phyloP scores from a whole-genome alignment of 768 basidiomycete species.

The Suillus discolor region DNA sequence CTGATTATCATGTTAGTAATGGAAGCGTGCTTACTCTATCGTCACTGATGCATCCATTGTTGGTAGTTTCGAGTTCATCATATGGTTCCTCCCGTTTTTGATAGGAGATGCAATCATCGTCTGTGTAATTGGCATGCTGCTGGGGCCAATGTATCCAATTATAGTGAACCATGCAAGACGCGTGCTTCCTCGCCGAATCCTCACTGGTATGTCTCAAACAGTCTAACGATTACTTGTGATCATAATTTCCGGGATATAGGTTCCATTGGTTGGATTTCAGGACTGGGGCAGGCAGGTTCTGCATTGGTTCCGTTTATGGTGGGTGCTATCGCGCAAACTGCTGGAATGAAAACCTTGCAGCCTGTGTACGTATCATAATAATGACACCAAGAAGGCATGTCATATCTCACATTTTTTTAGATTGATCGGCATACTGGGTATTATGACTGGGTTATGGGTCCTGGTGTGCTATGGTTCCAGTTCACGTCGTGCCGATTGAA shows the following conservation, averaged over 20 bases:
- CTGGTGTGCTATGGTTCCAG: slow-evolving; percentile 26
- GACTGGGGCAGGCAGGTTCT: slow-evolving; percentile 71
- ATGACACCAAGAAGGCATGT: neutral
- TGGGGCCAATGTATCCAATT: slow-evolving; percentile 57
- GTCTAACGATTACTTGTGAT: neutral
- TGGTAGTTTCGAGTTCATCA: slow-evolving; percentile 50
- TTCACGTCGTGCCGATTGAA: slow-evolving; percentile 9
- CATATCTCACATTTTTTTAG: neutral
- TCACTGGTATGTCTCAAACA: slow-evolving; percentile 41
- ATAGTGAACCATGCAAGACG: slow-evolving; percentile 71
- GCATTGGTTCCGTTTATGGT: slow-evolving; percentile 75
- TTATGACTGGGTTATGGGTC: slow-evolving; percentile 37
- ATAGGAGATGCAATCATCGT: slow-evolving; percentile 58
- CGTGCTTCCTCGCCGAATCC: slow-evolving; percentile 70
- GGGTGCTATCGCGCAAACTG: slow-evolving; percentile 63
- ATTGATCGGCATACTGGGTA: slow-evolving; percentile 34
- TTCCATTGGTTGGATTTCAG: slow-evolving; percentile 69
- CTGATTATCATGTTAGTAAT: slow-evolving; percentile 48
- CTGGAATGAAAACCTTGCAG: slow-evolving; percentile 50
- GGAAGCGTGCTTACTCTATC: neutral
- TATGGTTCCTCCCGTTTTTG: slow-evolving; percentile 60
- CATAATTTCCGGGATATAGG: slow-evolving; percentile 28
- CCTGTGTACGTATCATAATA: slow-evolving; percentile 25
- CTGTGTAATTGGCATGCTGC: slow-evolving; percentile 53
- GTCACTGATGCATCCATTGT: slow-evolving; percentile 27